Conservation (phyloP, 257 asterid genomes). For the Misopates orontium region DNA sequence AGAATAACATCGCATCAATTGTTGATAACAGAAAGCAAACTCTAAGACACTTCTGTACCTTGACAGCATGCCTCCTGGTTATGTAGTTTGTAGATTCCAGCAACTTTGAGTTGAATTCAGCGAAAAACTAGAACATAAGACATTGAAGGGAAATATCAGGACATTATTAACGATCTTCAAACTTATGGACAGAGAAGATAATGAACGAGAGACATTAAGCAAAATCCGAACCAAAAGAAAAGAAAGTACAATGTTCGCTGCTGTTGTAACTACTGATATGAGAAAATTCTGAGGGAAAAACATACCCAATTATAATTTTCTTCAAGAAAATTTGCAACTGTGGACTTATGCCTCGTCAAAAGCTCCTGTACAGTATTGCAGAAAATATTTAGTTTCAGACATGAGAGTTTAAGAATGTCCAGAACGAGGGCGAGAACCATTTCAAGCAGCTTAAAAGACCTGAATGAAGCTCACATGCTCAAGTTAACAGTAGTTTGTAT, state of each 20-base stretch:
- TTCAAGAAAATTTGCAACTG: slow-evolving; percentile 71
- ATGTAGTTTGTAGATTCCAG: slow-evolving; percentile 84
- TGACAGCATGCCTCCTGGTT: slow-evolving; percentile 82
- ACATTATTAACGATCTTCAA: background rate
- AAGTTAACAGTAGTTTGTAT: no score
- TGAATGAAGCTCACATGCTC: no score
- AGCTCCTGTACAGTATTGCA: slow-evolving; percentile 67
- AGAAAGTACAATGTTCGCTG: background rate
- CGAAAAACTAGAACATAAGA: slow-evolving; percentile 58
- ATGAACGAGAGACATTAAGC: background rate
- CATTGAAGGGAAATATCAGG: slow-evolving; percentile 5
- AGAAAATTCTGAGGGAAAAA: slow-evolving; percentile 11
- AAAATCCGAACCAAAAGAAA: slow-evolving; percentile 1
- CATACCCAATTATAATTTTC: slow-evolving; percentile 75
- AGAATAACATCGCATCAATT: background rate
- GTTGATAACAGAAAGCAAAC: background rate
- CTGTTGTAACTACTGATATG: slow-evolving; percentile 1
- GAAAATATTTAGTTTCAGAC: slow-evolving; percentile 19
- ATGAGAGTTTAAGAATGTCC: background rate
- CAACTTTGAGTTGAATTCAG: slow-evolving; percentile 81
- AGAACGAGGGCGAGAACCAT: background rate
- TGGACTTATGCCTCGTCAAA: slow-evolving; percentile 89
- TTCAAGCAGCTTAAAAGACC: background rate
- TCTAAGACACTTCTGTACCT: slow-evolving; percentile 44
- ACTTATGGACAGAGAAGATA: background rate